Evolutionary conservation across 2,329 filamentous ascomycete species (phyloP).

Genomic region (Aureobasidium uvarum): DNA sequence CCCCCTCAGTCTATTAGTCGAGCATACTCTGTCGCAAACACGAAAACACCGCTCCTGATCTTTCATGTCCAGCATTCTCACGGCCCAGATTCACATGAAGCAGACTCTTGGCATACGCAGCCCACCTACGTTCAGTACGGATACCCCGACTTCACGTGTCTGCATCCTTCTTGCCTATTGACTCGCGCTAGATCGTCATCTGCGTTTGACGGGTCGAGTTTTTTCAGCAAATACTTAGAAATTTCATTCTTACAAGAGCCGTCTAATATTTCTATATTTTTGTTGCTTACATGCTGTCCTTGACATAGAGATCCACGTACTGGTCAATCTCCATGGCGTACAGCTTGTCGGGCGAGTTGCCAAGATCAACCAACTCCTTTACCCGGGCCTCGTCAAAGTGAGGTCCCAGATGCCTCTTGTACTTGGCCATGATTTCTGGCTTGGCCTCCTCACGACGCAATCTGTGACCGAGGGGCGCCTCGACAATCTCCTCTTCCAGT

Average conservation of each 20-base stretch:
- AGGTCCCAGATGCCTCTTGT: slow-evolving; percentile 82
- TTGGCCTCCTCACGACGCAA: slow-evolving; percentile 93
- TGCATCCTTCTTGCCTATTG: not conserved
- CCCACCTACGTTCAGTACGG: not conserved
- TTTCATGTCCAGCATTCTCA: not conserved
- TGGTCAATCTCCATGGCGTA: slow-evolving; percentile 83
- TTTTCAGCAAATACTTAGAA: not conserved
- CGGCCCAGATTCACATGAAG: not conserved
- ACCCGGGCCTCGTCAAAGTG: slow-evolving; percentile 78
- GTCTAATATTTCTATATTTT: slow-evolving; percentile 4
- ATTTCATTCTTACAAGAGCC: not conserved
- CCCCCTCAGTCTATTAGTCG: not conserved
- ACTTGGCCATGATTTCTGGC: slow-evolving; percentile 94
- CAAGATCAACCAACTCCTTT: slow-evolving; percentile 76
- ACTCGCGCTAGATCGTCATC: slow-evolving; percentile 12
- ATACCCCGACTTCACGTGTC: not conserved
- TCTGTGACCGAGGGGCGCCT: slow-evolving; percentile 91
- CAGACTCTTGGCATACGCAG: slow-evolving; percentile 4
- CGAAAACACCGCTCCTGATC: not conserved
- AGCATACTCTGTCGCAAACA: not conserved
- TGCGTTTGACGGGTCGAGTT: slow-evolving; percentile 3
- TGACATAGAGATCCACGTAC: slow-evolving; percentile 85
- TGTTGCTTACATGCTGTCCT: slow-evolving; percentile 40
- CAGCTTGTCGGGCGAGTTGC: slow-evolving; percentile 70
- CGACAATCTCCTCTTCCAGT: slow-evolving; percentile 84